These are phyloP conservation scores for Gonapodya sp. DNA, from an alignment of 192 early-diverging fungal species.

Conservation along the genomic window DNA sequence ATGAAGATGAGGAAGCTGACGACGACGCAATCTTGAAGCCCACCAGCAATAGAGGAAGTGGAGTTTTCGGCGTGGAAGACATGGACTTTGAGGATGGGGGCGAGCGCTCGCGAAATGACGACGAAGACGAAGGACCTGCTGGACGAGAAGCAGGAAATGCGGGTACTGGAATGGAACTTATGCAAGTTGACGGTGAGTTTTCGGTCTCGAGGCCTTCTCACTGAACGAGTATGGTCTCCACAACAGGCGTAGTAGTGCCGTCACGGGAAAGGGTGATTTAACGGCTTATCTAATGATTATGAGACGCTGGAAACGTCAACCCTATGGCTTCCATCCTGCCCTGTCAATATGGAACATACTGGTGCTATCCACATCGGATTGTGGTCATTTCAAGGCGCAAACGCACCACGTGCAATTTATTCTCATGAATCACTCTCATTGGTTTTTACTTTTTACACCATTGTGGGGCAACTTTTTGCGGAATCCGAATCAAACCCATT, in stretches of 20 bases:
- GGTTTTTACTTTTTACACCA: background rate
- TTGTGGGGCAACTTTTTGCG: background rate
- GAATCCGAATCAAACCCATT: too few relatives aligned
- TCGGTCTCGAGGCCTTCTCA: too few relatives aligned
- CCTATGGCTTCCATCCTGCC: too few relatives aligned
- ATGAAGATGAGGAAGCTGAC: constrained; percentile 45
- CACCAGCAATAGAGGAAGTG: constrained; percentile 18
- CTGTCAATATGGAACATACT: too few relatives aligned
- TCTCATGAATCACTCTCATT: background rate
- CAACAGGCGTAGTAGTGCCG: too few relatives aligned
- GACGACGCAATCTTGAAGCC: constrained; percentile 28
- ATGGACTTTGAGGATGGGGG: background rate
- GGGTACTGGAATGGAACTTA: constrained; percentile 35
- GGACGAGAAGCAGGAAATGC: constrained; percentile 17
- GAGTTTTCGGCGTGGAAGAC: background rate
- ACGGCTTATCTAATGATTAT: too few relatives aligned
- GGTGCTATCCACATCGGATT: too few relatives aligned
- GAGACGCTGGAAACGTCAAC: too few relatives aligned
- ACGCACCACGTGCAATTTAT: constrained; percentile 2
- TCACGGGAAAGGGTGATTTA: too few relatives aligned
- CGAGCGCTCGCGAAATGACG: constrained; percentile 8
- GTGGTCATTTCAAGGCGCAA: too few relatives aligned
- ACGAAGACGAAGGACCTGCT: constrained; percentile 22
- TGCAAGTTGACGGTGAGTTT: constrained; percentile 53
- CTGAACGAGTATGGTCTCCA: too few relatives aligned